Evolutionary conservation across 768 basidiomycete genomes (phyloP), one percentile per base, ranked within the genome.

Genomic region (Pleurotus cornucopiae): DNA sequence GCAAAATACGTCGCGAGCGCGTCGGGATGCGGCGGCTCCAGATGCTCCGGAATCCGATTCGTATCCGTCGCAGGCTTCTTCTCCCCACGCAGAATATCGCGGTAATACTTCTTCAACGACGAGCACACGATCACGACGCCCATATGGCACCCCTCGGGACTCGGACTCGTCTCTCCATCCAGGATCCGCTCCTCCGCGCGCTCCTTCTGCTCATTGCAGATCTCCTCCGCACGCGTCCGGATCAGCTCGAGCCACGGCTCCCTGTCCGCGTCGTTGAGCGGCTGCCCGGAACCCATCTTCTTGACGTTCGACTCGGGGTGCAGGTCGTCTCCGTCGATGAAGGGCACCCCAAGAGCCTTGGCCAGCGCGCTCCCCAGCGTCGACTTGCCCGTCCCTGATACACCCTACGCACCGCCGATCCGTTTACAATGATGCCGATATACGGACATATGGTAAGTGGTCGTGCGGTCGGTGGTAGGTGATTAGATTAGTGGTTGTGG

Each of bases 41-140:
- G 61, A 46, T 64, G 59, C 49, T 59, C 60, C 18, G 63, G 68
- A 21, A 65, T 58, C 20, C 59, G 61, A 41, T 58, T 62, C 25
- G 63, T 60, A 46, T 65, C 63, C 18, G 59, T 60, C 34, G 65
- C 57, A 48, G 44, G 38, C 34, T 53, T 55, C 37, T 58, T 39
- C 45, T 61, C 71, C 9, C 91, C 94, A 6, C 95, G 79, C 56
- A 98, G 70, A 46, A 94, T 80, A 58, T 89, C 86, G 4, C 96
- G 86, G 67, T 98, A 98, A 59, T 76, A 76, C 62, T 65, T 77
- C 71, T 89, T 94, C 67, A 98, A 71, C 59, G 94, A 84, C 18
- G 93, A 96, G 70, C 93, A 95, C 38, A 86, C 89, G 39, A 94
- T 80, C 41, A 98, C 83, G n/a, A 90, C 80, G 1, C 89, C 91